Evolutionary conservation across 345 rosid genomes (phyloP), one percentile per base, ranked within the genome.

Genomic region (Heritiera littoralis): DNA sequence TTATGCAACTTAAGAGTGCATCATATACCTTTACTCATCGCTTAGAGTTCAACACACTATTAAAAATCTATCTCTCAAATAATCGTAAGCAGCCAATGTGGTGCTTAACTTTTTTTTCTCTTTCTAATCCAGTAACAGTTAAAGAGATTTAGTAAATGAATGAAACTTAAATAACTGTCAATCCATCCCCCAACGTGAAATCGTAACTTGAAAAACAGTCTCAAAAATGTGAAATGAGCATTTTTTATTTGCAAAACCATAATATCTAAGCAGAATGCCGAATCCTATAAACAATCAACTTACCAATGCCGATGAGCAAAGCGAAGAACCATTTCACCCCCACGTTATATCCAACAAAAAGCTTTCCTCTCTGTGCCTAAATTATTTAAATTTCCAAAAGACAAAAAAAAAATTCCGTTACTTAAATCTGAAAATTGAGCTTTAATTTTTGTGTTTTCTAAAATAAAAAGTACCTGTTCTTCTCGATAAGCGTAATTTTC

Each of bases 321-420:
- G 98, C 90, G 81, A 95, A 93, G 88, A 95, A 92, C 98, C 98
- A 95, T 83, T 92, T 95, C 56, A 95, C 95, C 8, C 59, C 92
- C 74, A 92, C 95, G 81, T 85, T 87, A 81, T 90, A 95, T 72
- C 90, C 89, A 58, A 92, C 89, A 79, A 76, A 91, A 20, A 95
- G 87, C 91, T 77, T 92, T 78, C 99, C 99, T 83, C 99, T 92
- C 66, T 84, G 94, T 54, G 98, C 98, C 97, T 94, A 56, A 11
- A 83, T 66, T 45, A 48, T 61, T 61, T 43, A 41, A 14, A 61
- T 75, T 75, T 20, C 66, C 66, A 73, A 69, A 51, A 73, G 12
- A 23, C 41, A 12, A 56, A 49, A 55, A 5, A 17, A 67, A 64
- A 45, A 56, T 18, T 59, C 55, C 28, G 64, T 9, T 38, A 1